phyloP scores from a whole-genome alignment of 495 filamentous ascomycete species.

The Hyphodiscus hymeniophilus region DNA sequence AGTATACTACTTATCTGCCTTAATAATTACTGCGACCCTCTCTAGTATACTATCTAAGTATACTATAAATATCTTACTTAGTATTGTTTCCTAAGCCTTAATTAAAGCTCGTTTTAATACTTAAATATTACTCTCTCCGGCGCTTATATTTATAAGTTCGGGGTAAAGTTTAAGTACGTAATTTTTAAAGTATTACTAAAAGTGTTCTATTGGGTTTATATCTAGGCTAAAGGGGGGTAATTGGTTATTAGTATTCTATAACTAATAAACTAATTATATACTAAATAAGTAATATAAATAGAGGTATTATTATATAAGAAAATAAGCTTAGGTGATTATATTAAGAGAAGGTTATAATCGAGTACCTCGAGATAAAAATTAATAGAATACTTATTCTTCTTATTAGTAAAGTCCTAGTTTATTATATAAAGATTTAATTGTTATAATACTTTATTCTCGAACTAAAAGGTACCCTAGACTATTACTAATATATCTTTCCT shows the following conservation, averaged over 20 bases:
- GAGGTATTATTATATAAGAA: conserved; percentile 15
- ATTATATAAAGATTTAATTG: conserved; percentile 10
- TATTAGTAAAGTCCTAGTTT: conserved; percentile 13
- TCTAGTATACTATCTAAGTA: conserved; percentile 13
- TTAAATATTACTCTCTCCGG: conserved; percentile 11
- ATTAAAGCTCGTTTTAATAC: conserved; percentile 10
- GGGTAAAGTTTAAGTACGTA: conserved; percentile 14
- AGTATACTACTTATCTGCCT: conserved; percentile 17
- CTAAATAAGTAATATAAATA: conserved; percentile 6
- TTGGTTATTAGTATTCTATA: conserved; percentile 8
- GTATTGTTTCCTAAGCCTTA: conserved; percentile 11
- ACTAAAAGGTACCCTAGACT: conserved; percentile 18
- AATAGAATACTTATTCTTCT: conserved; percentile 15
- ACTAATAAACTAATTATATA: conserved; percentile 10
- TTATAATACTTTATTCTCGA: not conserved
- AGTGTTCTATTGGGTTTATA: conserved; percentile 21
- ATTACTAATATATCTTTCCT: conserved; percentile 19
- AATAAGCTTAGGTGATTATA: conserved; percentile 2
- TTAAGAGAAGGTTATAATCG: conserved; percentile 1
- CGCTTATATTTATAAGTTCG: conserved; percentile 9
- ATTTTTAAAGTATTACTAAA: conserved; percentile 15
- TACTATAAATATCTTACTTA: conserved; percentile 10
- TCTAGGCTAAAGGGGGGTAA: conserved; percentile 19
- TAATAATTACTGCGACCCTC: conserved; percentile 6
- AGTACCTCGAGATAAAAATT: conserved; percentile 9